Conservation (phyloP, 768 basidiomycete species). For the Pholiota conissans region DNA sequence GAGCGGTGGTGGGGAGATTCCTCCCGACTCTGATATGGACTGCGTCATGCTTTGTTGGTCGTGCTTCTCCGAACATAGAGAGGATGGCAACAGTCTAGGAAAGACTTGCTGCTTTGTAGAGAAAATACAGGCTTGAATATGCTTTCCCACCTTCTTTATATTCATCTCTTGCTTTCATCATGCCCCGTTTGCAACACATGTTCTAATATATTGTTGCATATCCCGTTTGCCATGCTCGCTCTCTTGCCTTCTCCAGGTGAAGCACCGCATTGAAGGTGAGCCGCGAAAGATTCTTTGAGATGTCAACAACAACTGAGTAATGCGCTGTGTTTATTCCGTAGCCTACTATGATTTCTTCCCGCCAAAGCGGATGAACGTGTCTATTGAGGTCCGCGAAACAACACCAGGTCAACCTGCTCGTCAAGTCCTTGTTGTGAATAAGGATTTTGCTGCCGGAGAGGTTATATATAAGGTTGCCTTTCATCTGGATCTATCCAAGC, state of each 20-base stretch:
- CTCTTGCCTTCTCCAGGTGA: constrained; percentile 46
- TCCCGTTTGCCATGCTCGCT: constrained; percentile 23
- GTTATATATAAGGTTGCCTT: constrained; percentile 70
- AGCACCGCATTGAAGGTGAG: constrained; percentile 76
- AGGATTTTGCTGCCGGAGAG: constrained; percentile 71
- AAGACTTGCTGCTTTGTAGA: constrained; percentile 25
- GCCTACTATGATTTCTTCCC: constrained; percentile 82
- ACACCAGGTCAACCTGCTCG: constrained; percentile 34
- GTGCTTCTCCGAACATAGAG: constrained; percentile 19
- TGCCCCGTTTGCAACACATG: constrained; percentile 29
- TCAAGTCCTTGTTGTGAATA: constrained; percentile 60
- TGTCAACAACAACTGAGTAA: constrained; percentile 8
- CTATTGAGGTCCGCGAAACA: constrained; percentile 43
- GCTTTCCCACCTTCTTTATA: constrained; percentile 20
- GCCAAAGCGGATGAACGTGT: constrained; percentile 67
- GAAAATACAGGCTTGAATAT: constrained; percentile 14
- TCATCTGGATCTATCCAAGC: neutral
- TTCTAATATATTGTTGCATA: constrained; percentile 64
- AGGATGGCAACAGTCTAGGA: constrained; percentile 9
- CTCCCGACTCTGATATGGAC: constrained; percentile 10
- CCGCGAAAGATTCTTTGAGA: constrained; percentile 20
- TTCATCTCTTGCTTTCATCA: constrained; percentile 23
- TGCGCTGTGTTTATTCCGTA: constrained; percentile 30
- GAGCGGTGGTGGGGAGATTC: constrained; percentile 16
- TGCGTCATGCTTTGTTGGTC: constrained; percentile 17